These are phyloP conservation scores for Metschnikowia reukaufii DNA, from an alignment of 805 yeast species.

Conservation along the genomic window DNA sequence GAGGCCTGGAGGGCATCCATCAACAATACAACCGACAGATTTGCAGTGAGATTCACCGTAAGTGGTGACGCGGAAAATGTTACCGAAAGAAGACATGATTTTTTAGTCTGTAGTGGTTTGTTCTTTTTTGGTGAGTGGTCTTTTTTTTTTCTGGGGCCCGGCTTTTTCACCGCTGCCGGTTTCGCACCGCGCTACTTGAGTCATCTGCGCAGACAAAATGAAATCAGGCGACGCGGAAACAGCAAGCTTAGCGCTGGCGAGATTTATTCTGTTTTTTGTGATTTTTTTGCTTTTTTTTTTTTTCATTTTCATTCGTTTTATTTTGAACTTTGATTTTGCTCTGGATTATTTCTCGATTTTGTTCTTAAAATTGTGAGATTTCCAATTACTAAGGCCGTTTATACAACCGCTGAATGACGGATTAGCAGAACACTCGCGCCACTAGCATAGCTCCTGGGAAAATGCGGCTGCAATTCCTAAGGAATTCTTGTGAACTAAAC, in stretches of 20 bases:
- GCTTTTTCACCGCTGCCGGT: constrained; percentile 8
- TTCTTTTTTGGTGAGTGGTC: not conserved
- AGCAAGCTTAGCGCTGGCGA: not conserved
- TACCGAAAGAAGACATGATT: constrained; percentile 45
- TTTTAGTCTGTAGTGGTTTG: not conserved
- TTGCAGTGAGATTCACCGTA: constrained; percentile 98
- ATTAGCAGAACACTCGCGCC: too few relatives aligned
- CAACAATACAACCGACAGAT: constrained; percentile 97
- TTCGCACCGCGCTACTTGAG: constrained; percentile 5
- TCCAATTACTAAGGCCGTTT: too few relatives aligned
- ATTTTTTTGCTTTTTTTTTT: too few relatives aligned
- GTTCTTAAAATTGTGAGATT: too few relatives aligned
- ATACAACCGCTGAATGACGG: too few relatives aligned
- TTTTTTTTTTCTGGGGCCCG: too few relatives aligned
- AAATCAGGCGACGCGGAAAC: not conserved
- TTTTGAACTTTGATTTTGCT: too few relatives aligned
- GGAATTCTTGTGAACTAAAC: too few relatives aligned
- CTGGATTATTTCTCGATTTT: too few relatives aligned
- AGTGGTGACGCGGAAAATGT: constrained; percentile 70
- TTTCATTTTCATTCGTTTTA: too few relatives aligned
- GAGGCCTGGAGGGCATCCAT: constrained; percentile 97
- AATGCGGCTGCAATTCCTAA: too few relatives aligned
- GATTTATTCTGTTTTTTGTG: not conserved
- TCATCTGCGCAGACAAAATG: constrained; percentile 6
- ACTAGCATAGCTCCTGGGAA: too few relatives aligned